phyloP scores from a whole-genome alignment of 2,329 filamentous ascomycete genomes.

The Ambrosiella xylebori region DNA sequence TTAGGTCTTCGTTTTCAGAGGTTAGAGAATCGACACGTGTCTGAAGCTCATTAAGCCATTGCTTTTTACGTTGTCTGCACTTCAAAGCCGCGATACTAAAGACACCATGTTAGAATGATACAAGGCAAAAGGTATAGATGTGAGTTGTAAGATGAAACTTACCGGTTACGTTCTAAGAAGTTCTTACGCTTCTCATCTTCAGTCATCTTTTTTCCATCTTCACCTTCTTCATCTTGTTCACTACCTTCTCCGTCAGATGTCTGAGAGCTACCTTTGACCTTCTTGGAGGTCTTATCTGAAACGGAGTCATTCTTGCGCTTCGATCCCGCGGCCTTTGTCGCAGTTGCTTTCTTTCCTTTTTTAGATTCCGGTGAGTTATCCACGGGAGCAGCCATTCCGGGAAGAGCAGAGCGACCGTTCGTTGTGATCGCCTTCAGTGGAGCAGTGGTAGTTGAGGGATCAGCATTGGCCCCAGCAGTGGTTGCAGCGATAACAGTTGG shows the following conservation, averaged over 20 bases:
- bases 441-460: neutral
- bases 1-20: constrained; percentile 76
- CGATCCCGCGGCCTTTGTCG: constrained; percentile 33
- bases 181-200: constrained; percentile 98
- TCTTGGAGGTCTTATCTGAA: constrained; percentile 51
- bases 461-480: neutral
- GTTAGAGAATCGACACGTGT: constrained; percentile 87
- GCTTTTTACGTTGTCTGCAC: constrained; percentile 95
- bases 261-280: constrained; percentile 40
- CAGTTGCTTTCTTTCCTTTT: constrained; percentile 3
- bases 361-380: constrained; percentile 18
- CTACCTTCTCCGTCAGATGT: constrained; percentile 15
- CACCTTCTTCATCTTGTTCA: constrained; percentile 22
- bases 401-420: constrained; percentile 1
- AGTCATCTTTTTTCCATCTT: constrained; percentile 65
- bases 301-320: constrained; percentile 40
- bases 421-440: neutral
- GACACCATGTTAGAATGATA: constrained; percentile 15
- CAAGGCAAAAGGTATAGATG: constrained; percentile 8
- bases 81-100: constrained; percentile 83
- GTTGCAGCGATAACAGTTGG: neutral
- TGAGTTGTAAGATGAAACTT: constrained; percentile 21
- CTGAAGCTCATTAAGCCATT: constrained; percentile 92
- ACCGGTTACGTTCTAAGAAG: constrained; percentile 92
- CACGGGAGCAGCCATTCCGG: constrained; percentile 21